Percentiles rank a stretch among this genome's conserved stretches.
phyloP scores from a whole-genome alignment of 1,284 basidiomycete genomes.

The Moesziomyces globuligerus region DNA sequence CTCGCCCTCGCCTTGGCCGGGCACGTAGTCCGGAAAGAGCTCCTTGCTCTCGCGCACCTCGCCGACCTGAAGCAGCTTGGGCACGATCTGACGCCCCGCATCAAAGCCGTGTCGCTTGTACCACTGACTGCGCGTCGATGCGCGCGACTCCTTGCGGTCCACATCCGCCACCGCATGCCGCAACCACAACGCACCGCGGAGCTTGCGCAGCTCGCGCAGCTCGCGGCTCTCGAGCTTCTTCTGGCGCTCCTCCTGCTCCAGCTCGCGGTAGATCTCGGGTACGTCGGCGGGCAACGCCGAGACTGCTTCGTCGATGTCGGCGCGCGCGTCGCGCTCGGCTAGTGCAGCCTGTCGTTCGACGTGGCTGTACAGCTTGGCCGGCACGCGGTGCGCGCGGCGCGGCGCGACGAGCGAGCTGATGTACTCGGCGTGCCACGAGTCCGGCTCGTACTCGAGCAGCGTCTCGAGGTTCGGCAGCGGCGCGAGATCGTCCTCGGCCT shows the following conservation, averaged over 20 bases:
- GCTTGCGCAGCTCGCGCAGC: constrained; percentile 32
- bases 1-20: too few relatives aligned
- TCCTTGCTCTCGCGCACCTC: constrained; percentile 39
- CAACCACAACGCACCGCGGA: constrained; percentile 50
- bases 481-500: neutral
- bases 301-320: constrained; percentile 3
- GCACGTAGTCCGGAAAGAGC: constrained; percentile 43
- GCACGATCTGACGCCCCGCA: constrained; percentile 63
- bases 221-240: constrained; percentile 16
- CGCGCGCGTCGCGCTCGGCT: constrained; percentile 11
- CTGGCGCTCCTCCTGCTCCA: constrained; percentile 57
- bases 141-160: constrained; percentile 57
- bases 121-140: constrained; percentile 56
- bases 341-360: constrained; percentile 51
- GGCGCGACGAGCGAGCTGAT: constrained; percentile 46
- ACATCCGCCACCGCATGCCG: constrained; percentile 52
- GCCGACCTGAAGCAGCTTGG: constrained; percentile 58
- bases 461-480: constrained; percentile 43
- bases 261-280: constrained; percentile 64
- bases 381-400: constrained; percentile 51
- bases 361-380: constrained; percentile 56
- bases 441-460: constrained; percentile 28
- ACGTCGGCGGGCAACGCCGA: constrained; percentile 52
- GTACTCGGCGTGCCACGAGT: constrained; percentile 35
- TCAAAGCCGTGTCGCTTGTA: constrained; percentile 62